Conservation (phyloP, 2,329 filamentous ascomycete species). For the Paecilomyces variotii region DNA sequence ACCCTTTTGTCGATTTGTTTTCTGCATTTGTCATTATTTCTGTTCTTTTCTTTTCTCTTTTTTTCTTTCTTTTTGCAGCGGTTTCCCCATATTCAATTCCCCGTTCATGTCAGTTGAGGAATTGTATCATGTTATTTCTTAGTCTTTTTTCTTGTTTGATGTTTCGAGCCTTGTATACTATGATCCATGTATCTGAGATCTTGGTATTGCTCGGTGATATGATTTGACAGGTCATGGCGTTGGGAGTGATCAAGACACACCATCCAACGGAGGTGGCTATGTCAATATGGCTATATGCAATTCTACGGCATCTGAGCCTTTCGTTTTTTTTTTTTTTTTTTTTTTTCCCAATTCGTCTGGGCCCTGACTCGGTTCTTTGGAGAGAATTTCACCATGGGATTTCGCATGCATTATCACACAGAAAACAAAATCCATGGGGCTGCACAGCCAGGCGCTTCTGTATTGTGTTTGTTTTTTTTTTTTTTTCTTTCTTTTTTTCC, state of each 20-base stretch:
- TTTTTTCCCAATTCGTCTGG: background rate
- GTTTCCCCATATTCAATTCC: background rate
- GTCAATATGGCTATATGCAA: background rate
- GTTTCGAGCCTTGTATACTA: background rate
- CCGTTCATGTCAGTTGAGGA: background rate
- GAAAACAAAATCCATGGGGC: background rate
- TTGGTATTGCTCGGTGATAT: background rate
- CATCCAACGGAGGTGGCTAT: background rate
- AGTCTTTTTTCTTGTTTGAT: background rate
- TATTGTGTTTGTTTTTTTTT: background rate
- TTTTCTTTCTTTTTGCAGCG: background rate
- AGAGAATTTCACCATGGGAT: background rate
- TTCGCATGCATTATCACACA: background rate
- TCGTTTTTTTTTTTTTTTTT: background rate
- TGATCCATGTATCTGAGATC: background rate
- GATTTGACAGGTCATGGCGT: background rate
- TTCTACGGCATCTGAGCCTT: background rate
- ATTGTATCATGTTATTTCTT: background rate
- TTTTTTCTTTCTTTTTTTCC: background rate
- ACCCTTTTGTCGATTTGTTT: conserved; percentile 7
- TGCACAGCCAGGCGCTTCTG: background rate
- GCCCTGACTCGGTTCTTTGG: background rate
- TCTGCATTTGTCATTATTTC: conserved; percentile 3
- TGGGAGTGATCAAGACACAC: background rate
- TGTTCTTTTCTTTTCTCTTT: conserved; percentile 1